These are phyloP conservation scores for Sequoiadendron giganteum DNA, from an alignment of 75 land plant genomes.

Conservation along the genomic window DNA sequence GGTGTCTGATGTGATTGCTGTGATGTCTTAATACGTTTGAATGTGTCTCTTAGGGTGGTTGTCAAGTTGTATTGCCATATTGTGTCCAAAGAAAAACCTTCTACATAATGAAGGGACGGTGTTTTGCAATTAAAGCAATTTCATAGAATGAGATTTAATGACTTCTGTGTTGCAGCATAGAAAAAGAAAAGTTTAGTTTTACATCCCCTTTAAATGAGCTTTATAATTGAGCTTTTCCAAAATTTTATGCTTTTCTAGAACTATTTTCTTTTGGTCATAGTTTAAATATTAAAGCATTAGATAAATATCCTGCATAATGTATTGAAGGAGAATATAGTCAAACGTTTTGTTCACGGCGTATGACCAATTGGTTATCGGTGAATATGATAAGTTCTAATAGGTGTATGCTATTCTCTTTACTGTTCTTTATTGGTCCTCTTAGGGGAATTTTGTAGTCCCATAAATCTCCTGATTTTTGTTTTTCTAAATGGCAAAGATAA, in stretches of 20 bases:
- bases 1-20: conserved; percentile 51
- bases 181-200: background rate
- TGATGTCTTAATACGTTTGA: conserved; percentile 26
- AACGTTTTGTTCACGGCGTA: background rate
- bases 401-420: background rate
- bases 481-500: background rate
- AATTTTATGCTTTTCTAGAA: background rate
- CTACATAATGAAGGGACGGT: background rate
- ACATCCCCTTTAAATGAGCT: background rate
- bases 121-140: background rate
- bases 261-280: background rate
- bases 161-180: background rate
- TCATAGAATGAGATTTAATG: background rate
- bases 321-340: background rate
- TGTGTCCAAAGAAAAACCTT: background rate
- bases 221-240: background rate
- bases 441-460: background rate
- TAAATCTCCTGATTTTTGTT: background rate
- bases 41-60: background rate
- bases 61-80: background rate
- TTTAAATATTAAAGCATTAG: background rate
- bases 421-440: background rate
- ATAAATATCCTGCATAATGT: background rate
- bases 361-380: background rate
- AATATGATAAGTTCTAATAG: background rate